Base-by-base conservation (phyloP, 441 rosid species). In the Flueggea neowawraea region DNA sequence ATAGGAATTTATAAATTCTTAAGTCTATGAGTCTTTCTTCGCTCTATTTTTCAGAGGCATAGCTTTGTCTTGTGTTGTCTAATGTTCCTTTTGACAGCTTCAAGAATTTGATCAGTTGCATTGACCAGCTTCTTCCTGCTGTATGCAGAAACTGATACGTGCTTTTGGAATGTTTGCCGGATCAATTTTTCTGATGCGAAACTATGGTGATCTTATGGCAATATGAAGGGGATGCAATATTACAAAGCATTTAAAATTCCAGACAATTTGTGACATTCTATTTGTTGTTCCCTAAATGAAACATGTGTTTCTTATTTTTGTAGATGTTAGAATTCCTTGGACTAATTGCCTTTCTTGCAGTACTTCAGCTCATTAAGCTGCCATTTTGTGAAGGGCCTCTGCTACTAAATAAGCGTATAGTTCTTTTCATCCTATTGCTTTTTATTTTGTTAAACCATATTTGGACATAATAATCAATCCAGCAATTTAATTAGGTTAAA, bases 181-280 rank as follows among this genome's bases (percentile, higher is more conserved):
- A 66, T 87, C 90, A 17, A 77, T 89, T 64, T 71, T 87, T 53
- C 69, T 92, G 22, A 88, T 92, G 96, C 81, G 90, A 64, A 85
- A 68, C 67, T 92, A 64, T 63, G 98, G 96, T 56, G 94, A 92
- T 66, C 87, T 83, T 58, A 88, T 89, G 95, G 86, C 86, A 9
- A 64, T 89, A 61, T 88, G 12, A 14, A 47, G n/a, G 50, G 50
- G 50, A 47, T 47, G 12, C 50, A 47, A 47, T 47, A 14, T 4
- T 12, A 47, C 50, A 4, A 47, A 12, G 14, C 50, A 36, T 36
- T 8, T 36, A 8, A 8, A 36, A 5, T 36, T 36, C 41, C 7
- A 36, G 41, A 36, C 4, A 5, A 36, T 36, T 36, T 36, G 41
- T 36, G 41, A 36, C 41, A 36, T 36, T 36, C 41, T 36, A 36